Conservation (phyloP, 257 asterid species). For the Plantago ovata region DNA sequence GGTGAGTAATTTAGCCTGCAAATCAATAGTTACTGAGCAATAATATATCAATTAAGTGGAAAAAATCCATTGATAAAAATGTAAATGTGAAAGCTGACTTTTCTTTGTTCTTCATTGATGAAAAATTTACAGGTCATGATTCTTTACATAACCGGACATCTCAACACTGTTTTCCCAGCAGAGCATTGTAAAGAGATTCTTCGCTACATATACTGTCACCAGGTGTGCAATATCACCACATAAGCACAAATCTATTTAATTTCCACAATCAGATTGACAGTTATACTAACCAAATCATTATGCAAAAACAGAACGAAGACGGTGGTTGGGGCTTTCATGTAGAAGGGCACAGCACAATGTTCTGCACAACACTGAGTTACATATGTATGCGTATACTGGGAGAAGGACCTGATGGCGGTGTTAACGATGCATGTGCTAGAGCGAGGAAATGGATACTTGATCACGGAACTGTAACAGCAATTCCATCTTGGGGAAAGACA, state of each 20-base stretch:
- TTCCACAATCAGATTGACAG: not conserved
- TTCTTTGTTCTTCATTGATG: not conserved
- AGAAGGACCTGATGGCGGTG: conserved; percentile 54
- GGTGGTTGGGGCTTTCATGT: conserved; percentile 87
- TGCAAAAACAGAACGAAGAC: conserved; percentile 49
- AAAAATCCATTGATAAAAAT: not conserved
- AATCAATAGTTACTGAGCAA: not conserved
- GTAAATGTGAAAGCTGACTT: not conserved
- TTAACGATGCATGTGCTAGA: conserved; percentile 44
- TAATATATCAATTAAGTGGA: not conserved
- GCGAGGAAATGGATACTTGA: conserved; percentile 84
- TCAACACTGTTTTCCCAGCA: conserved; percentile 45
- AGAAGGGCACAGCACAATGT: conserved; percentile 80
- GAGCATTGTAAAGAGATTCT: conserved; percentile 69
- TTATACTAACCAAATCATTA: not conserved
- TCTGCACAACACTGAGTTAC: conserved; percentile 61
- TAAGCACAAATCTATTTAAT: not conserved
- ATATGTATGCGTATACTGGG: conserved; percentile 70
- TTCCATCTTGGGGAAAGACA: conserved; percentile 84
- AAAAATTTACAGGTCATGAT: conserved; percentile 52
- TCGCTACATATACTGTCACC: conserved; percentile 67
- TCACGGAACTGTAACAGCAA: conserved; percentile 60
- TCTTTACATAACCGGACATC: conserved; percentile 60
- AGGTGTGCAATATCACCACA: conserved; percentile 33
- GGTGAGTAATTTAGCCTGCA: conserved; percentile 32